phyloP scores from a whole-genome alignment of 805 yeast genomes.

The Starmerella geochares region DNA sequence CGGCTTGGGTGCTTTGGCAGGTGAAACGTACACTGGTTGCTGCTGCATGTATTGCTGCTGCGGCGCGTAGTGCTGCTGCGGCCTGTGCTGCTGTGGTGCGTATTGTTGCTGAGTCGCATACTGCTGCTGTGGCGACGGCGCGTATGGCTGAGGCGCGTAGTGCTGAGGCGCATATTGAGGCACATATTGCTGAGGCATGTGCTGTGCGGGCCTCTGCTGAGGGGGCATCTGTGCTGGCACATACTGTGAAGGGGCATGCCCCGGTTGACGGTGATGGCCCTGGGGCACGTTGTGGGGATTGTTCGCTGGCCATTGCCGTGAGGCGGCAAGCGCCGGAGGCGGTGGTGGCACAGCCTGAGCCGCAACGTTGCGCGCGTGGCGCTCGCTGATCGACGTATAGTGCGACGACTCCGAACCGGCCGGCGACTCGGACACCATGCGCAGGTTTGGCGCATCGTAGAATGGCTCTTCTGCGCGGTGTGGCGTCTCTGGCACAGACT shows the following conservation, averaged over 20 bases:
- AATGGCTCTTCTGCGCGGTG: conserved; percentile 4
- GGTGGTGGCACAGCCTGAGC: background rate
- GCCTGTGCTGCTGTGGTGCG: background rate
- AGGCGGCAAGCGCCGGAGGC: conserved; percentile 1
- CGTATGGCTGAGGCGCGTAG: background rate
- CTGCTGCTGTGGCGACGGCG: background rate
- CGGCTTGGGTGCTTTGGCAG: background rate
- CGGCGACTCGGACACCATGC: conserved; percentile 9
- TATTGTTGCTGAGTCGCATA: background rate
- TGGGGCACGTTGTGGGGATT: background rate
- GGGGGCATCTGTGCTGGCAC: background rate
- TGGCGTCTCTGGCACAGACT: background rate
- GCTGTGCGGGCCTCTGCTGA: conserved; percentile 2
- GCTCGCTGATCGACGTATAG: conserved; percentile 22
- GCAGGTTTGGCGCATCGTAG: conserved; percentile 9
- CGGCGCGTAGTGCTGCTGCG: background rate
- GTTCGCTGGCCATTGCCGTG: background rate
- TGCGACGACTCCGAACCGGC: conserved; percentile 17
- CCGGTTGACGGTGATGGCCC: no score
- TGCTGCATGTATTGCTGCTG: conserved; percentile 5
- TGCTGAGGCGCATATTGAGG: background rate
- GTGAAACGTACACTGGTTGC: conserved; percentile 7
- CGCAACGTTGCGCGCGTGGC: conserved; percentile 1
- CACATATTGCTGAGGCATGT: background rate
- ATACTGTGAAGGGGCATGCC: background rate